Evolutionary conservation across 2,329 filamentous ascomycete genomes (phyloP).

Genomic region (Paecilomyces niveus): DNA sequence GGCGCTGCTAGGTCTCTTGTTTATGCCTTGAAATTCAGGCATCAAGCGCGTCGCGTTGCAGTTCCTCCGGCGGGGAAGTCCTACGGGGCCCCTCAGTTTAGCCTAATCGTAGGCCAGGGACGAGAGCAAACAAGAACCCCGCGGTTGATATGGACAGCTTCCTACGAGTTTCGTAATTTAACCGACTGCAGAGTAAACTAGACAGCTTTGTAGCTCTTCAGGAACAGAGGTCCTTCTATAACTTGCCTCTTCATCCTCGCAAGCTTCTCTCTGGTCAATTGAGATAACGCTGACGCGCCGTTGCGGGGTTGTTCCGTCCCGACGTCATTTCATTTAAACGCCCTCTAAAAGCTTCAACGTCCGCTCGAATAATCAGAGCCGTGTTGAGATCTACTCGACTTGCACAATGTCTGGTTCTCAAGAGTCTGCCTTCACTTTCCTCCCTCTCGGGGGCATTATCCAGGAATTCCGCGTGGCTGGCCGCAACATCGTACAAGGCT

Average conservation of each 20-base stretch:
- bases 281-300: neutral
- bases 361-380: neutral
- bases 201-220: neutral
- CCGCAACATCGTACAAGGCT: constrained; percentile 82
- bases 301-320: neutral
- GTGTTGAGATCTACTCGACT: neutral
- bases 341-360: neutral
- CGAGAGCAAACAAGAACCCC: neutral
- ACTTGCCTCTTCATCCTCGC: neutral
- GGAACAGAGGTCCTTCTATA: neutral
- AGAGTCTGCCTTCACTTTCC: constrained; percentile 37
- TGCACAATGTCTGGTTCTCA: constrained; percentile 12
- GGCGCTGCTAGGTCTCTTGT: too few species aligned
- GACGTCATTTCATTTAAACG: neutral
- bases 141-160: neutral
- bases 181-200: neutral
- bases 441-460: constrained; percentile 41
- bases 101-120: neutral
- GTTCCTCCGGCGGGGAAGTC: neutral
- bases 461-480: constrained; percentile 70
- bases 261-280: neutral
- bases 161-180: constrained; percentile 4
- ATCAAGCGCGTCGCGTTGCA: too few species aligned
- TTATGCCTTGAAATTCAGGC: neutral
- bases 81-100: neutral